phyloP scores from a whole-genome alignment of 2,329 filamentous ascomycete species.

The Teratosphaeriaceae sp. region DNA sequence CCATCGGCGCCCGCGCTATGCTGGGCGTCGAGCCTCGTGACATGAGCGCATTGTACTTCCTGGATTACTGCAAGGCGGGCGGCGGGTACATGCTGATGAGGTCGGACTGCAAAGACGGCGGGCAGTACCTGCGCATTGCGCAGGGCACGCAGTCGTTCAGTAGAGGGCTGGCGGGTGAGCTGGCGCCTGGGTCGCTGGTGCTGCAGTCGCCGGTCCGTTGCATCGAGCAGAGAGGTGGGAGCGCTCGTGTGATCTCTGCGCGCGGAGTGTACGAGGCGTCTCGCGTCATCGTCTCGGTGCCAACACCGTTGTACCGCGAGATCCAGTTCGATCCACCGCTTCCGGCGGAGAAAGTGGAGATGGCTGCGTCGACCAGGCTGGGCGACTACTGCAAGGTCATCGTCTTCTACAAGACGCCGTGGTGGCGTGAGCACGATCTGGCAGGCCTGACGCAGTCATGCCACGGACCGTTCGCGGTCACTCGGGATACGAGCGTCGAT shows the following conservation, averaged over 20 bases:
- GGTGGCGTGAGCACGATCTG: conserved; percentile 40
- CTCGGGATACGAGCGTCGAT: conserved; percentile 38
- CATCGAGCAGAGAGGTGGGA: conserved; percentile 12
- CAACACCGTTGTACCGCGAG: conserved; percentile 39
- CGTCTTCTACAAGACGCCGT: conserved; percentile 39
- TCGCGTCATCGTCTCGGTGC: conserved; percentile 45
- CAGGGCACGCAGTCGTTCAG: conserved; percentile 43
- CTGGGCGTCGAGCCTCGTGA: conserved; percentile 46
- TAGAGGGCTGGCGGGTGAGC: conserved; percentile 29
- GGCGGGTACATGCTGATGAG: conserved; percentile 48
- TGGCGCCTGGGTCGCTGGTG: conserved; percentile 22
- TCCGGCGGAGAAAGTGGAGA: conserved; percentile 32
- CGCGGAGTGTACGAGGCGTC: conserved; percentile 30
- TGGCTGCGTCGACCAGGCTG: conserved; percentile 14
- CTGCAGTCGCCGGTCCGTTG: conserved; percentile 18
- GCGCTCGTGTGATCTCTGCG: conserved; percentile 22
- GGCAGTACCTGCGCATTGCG: conserved; percentile 45
- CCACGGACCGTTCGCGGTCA: conserved; percentile 40
- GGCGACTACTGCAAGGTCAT: conserved; percentile 50
- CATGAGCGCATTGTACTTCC: conserved; percentile 47
- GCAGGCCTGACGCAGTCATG: conserved; percentile 42
- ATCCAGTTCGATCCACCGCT: conserved; percentile 46
- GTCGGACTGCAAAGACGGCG: conserved; percentile 47
- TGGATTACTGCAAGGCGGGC: conserved; percentile 50
- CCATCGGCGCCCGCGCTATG: conserved; percentile 45